These are phyloP conservation scores for Rhytidiadelphus loreus DNA, from an alignment of 225 moss, liverwort and hornwort species.

Conservation along the genomic window DNA sequence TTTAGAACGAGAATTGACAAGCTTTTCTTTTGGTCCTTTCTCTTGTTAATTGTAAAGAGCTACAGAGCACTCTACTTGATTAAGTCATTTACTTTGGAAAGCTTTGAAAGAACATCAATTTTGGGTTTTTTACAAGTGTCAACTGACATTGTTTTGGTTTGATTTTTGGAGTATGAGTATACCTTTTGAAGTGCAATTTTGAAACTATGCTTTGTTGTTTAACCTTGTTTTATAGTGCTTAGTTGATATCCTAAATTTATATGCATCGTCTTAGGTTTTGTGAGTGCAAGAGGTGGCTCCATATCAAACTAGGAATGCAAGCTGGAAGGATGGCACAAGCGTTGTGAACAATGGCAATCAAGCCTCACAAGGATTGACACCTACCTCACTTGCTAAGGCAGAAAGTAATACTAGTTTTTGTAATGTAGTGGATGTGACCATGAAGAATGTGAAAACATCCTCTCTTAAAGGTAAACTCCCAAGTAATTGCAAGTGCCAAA, in stretches of 20 bases:
- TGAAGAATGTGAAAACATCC: slow-evolving; percentile 68
- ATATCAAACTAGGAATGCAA: slow-evolving; percentile 59
- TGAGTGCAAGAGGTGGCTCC: slow-evolving; percentile 65
- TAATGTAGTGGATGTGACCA: slow-evolving; percentile 60
- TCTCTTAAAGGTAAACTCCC: slow-evolving; percentile 52
- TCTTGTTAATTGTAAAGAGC: background rate
- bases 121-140: background rate
- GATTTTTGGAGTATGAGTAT: background rate
- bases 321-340: slow-evolving; percentile 23
- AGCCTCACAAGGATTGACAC: slow-evolving; percentile 31
- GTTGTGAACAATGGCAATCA: slow-evolving; percentile 45
- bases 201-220: background rate
- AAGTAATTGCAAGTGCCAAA: background rate
- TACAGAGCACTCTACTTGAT: background rate
- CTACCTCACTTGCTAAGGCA: slow-evolving; percentile 18
- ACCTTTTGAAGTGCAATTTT: background rate
- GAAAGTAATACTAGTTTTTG: slow-evolving; percentile 37
- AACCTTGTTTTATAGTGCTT: background rate
- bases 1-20: background rate
- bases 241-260: background rate
- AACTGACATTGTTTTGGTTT: background rate
- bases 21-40: background rate
- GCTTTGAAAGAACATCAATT: background rate
- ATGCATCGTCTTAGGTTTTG: background rate
- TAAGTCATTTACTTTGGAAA: background rate